Percentiles rank a stretch among this genome's conserved stretches.
phyloP scores from a whole-genome alignment of 1,284 basidiomycete species.

The Mycosarcoma mackinlayi region DNA sequence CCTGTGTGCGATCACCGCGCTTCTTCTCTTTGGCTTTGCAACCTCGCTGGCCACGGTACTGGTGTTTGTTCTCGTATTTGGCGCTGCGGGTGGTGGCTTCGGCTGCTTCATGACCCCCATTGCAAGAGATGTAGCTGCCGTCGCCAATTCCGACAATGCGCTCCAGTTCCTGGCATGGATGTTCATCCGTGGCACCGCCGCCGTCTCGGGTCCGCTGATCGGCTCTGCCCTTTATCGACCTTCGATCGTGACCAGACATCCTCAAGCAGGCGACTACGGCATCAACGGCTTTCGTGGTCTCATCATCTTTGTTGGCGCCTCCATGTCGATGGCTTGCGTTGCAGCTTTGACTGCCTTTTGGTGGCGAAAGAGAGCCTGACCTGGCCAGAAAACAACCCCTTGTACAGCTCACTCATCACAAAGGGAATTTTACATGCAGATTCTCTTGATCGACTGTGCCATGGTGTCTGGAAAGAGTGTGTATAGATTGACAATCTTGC shows the following conservation, averaged over 20 bases:
- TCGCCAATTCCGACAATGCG: constrained; percentile 19
- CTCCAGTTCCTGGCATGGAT: constrained; percentile 38
- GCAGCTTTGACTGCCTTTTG: constrained; percentile 8
- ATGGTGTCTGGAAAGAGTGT: not conserved
- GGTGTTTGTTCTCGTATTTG: constrained; percentile 53
- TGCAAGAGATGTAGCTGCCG: constrained; percentile 17
- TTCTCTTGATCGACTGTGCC: not conserved
- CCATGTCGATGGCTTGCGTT: constrained; percentile 8
- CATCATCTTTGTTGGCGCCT: constrained; percentile 42
- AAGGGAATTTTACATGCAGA: too few relatives aligned
- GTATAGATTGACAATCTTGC: not conserved
- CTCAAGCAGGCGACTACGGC: constrained; percentile 25
- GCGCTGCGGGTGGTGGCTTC: constrained; percentile 35
- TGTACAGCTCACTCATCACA: too few relatives aligned
- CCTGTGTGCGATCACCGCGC: constrained; percentile 30
- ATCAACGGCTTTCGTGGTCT: constrained; percentile 41
- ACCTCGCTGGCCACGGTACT: constrained; percentile 42
- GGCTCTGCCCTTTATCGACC: constrained; percentile 42
- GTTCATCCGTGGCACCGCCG: constrained; percentile 47
- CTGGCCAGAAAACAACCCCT: too few relatives aligned
- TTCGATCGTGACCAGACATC: constrained; percentile 3
- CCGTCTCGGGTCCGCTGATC: constrained; percentile 49
- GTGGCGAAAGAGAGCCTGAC: constrained; percentile 1
- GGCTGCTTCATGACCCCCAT: constrained; percentile 44
- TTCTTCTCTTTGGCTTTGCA: constrained; percentile 50